These are phyloP conservation scores for Candida sanyaensis DNA, from an alignment of 1,139 yeast genomes.

Conservation along the genomic window DNA sequence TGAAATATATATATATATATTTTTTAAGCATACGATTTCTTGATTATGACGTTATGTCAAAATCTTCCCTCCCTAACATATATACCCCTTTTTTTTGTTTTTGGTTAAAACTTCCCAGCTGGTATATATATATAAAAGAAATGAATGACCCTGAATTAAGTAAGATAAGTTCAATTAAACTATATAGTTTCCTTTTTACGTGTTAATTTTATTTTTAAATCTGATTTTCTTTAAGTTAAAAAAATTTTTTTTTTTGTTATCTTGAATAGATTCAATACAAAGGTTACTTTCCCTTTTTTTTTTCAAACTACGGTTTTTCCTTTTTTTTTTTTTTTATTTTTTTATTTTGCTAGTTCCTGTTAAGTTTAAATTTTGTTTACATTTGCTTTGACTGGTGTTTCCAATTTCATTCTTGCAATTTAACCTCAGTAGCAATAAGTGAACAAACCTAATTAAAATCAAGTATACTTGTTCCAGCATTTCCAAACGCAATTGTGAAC, in stretches of 20 bases:
- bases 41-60: not conserved
- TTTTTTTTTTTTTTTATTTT: not conserved
- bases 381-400: not conserved
- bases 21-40: not conserved
- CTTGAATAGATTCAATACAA: conserved; percentile 4
- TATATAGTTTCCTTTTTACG: conserved; percentile 2
- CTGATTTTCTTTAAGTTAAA: no score
- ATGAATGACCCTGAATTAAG: not conserved
- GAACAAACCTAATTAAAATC: not conserved
- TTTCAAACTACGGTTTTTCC: not conserved
- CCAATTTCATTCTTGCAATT: not conserved
- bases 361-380: conserved; percentile 1
- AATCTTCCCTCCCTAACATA: not conserved
- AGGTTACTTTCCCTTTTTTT: conserved; percentile 1
- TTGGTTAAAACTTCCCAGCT: conserved; percentile 3
- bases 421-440: not conserved
- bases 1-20: no score
- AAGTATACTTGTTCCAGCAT: not conserved
- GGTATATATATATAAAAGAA: not conserved
- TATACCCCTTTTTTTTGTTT: not conserved
- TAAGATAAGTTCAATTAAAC: not conserved
- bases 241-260: conserved; percentile 6
- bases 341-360: not conserved
- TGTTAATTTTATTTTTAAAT: not conserved
- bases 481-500: not conserved